Conservation (phyloP, 1,284 basidiomycete genomes). For the Jaminaea rosea region DNA sequence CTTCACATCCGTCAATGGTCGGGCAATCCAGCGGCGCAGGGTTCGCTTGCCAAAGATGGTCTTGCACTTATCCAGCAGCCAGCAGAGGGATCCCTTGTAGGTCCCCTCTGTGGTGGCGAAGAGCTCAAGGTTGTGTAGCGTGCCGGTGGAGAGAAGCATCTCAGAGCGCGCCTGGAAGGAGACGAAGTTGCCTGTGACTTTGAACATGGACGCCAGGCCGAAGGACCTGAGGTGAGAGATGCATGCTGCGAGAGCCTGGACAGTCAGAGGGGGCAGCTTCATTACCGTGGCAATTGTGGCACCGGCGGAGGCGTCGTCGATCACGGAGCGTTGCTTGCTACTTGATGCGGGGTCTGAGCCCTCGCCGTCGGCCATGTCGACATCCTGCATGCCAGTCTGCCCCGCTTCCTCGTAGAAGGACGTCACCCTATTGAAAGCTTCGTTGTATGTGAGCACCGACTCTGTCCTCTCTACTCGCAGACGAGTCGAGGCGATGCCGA, state of each 20-base stretch:
- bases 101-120: conserved; percentile 58
- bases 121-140: conserved; percentile 64
- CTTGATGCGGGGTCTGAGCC: not conserved
- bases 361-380: not conserved
- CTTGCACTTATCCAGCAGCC: conserved; percentile 70
- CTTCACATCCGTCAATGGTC: conserved; percentile 65
- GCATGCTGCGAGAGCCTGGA: conserved; percentile 67
- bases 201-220: conserved; percentile 53
- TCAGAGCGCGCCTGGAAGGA: conserved; percentile 63
- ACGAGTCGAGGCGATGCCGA: conserved; percentile 29
- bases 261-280: conserved; percentile 50
- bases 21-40: conserved; percentile 75
- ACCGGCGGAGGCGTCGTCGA: conserved; percentile 13
- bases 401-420: conserved; percentile 59
- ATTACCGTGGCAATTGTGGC: conserved; percentile 14
- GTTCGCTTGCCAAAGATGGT: conserved; percentile 80
- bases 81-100: conserved; percentile 69
- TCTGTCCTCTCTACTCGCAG: conserved; percentile 60
- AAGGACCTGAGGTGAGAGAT: conserved; percentile 70
- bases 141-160: conserved; percentile 83
- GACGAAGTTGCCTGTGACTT: conserved; percentile 52
- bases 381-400: not conserved
- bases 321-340: not conserved
- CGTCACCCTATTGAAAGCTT: conserved; percentile 65
- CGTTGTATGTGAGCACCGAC: conserved; percentile 57